Evolutionary conservation across 2,329 filamentous ascomycete genomes (phyloP), one percentile per base, ranked within the genome.

Genomic region (Cordyceps farinosa): DNA sequence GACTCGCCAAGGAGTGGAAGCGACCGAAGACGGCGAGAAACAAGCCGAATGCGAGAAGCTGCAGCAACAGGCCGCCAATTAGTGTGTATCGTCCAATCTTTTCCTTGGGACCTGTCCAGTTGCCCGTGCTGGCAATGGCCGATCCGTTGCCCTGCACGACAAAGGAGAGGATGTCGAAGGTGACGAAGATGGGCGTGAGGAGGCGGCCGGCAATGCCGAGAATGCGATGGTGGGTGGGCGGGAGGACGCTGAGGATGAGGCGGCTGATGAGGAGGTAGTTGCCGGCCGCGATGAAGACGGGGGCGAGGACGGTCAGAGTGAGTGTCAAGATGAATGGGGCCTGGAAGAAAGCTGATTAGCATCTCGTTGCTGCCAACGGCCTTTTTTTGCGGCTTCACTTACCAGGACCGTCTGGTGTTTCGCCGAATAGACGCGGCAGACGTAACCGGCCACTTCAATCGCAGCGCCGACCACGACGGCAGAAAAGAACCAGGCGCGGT

Each of bases 231-330:
- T 69, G 68, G 0, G 69, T 65, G 0, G 66, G 62, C 1, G 75
- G 74, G 1, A 80, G 73, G 10, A 76, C 75, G 11, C 71, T 68
- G 11, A 74, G 69, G 61, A 81, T 78, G 6, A 84, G 70, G 13
- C 78, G 75, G n/a, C 78, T 79, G 58, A 84, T 77, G 52, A 83
- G 75, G 59, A 83, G 75, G 69, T 84, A 84, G 62, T 82, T 79
- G 2, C 78, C 80, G 0, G 81, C 81, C 17, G 79, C 79, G 55
- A 82, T 70, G 58, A 83, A 76, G 48, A 82, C 73, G 0, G 81
- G 81, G 0, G 80, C 79, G 47, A 84, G 72, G 13, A 82, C 77
- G n/a, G 81, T 78, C 29, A 80, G 71, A 0, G 75, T 76, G 5
- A 74, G 66, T 1, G 74, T 77, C 45, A 73, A 66, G 5, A 79